Evolutionary conservation across 2,329 filamentous ascomycete species (phyloP).

Genomic region (Leptoxyphium fumago): DNA sequence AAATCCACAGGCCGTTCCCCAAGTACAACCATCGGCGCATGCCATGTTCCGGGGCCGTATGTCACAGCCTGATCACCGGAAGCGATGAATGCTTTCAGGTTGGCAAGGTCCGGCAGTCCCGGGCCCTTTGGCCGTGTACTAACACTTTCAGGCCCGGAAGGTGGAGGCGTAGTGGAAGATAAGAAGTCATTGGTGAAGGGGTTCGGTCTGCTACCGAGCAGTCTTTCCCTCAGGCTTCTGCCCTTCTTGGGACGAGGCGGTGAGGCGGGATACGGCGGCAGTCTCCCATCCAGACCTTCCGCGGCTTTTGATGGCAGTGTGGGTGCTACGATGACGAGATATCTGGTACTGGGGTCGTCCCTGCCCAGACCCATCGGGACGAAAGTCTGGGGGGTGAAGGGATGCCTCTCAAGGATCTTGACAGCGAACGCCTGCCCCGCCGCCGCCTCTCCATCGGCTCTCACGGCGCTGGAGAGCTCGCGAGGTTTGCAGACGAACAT

Average conservation of each 20-base stretch:
- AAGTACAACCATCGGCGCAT: constrained; percentile 88
- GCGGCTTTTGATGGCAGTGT: constrained; percentile 39
- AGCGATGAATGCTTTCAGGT: constrained; percentile 65
- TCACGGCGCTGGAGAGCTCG: constrained; percentile 25
- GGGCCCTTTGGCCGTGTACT: constrained; percentile 21
- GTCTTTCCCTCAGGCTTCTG: constrained; percentile 22
- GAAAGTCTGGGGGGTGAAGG: constrained; percentile 90
- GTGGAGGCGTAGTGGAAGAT: constrained; percentile 15
- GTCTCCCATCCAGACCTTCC: constrained; percentile 10
- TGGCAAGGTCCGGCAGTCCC: constrained; percentile 57
- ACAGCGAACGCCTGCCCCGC: constrained; percentile 46
- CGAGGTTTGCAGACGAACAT: constrained; percentile 78
- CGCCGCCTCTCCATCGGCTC: constrained; percentile 15
- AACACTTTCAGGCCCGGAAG: not conserved
- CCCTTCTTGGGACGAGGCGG: constrained; percentile 9
- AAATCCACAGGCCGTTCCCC: constrained; percentile 63
- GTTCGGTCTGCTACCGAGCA: constrained; percentile 26
- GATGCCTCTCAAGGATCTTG: constrained; percentile 72
- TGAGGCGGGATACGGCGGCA: constrained; percentile 30
- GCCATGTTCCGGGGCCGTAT: constrained; percentile 85
- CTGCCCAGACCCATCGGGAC: constrained; percentile 51
- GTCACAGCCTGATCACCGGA: constrained; percentile 71
- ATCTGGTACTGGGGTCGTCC: constrained; percentile 36
- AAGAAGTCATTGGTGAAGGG: constrained; percentile 37
- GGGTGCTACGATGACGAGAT: constrained; percentile 81